These are phyloP conservation scores for Colletotrichum abscissum DNA, from an alignment of 2,329 filamentous ascomycete genomes.

Conservation along the genomic window DNA sequence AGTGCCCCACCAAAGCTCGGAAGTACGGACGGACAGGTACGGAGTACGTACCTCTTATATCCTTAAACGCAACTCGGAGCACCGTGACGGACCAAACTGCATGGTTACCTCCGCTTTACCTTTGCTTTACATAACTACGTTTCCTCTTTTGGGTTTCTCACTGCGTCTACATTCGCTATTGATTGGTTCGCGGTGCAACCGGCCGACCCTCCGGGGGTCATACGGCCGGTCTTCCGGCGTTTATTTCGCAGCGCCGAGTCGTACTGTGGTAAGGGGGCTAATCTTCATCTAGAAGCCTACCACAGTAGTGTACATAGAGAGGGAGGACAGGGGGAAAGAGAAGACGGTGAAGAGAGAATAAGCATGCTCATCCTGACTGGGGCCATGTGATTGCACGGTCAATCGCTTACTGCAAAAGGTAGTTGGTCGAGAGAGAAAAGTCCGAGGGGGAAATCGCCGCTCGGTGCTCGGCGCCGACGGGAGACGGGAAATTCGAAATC, in stretches of 20 bases:
- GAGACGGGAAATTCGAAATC: background rate
- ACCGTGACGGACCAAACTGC: background rate
- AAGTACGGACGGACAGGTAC: background rate
- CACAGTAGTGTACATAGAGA: too few species aligned
- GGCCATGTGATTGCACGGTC: too few species aligned
- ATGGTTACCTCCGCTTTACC: constrained; percentile 6
- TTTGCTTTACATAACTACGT: background rate
- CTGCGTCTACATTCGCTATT: background rate
- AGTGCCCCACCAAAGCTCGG: background rate
- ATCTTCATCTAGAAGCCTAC: background rate
- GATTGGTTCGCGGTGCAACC: background rate
- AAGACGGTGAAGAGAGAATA: background rate
- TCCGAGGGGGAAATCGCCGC: background rate
- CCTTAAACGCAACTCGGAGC: background rate
- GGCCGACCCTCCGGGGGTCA: background rate
- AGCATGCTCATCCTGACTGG: background rate
- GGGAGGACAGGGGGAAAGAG: background rate
- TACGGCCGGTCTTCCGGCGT: constrained; percentile 16
- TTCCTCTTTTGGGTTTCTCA: constrained; percentile 1
- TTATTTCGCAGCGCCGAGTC: background rate
- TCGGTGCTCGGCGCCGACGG: constrained; percentile 12
- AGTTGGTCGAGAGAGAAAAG: background rate
- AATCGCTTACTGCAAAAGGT: background rate
- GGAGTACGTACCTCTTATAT: too few species aligned
- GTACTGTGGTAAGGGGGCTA: background rate